Conservation (phyloP, 768 basidiomycete genomes). For the Tricholoma sp. region DNA sequence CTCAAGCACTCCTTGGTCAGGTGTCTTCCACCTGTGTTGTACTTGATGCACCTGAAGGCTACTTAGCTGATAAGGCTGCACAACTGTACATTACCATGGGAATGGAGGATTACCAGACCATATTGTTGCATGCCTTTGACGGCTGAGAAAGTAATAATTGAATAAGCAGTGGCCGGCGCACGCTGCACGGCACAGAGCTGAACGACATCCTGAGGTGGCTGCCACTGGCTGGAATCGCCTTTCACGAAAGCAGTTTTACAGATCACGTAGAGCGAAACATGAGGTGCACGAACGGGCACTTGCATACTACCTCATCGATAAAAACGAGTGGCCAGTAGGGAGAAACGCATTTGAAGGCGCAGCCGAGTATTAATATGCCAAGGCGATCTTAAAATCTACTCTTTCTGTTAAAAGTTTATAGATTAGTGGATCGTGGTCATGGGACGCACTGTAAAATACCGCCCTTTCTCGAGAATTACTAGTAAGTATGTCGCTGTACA, state of each 20-base stretch:
- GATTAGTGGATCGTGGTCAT: too few relatives aligned
- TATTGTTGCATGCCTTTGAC: not conserved
- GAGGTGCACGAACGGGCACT: not conserved
- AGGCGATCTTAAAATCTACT: too few relatives aligned
- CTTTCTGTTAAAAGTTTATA: too few relatives aligned
- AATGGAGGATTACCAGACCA: slow-evolving; percentile 8
- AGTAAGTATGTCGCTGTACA: too few relatives aligned
- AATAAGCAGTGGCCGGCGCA: not conserved
- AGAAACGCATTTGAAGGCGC: too few relatives aligned
- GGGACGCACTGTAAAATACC: too few relatives aligned
- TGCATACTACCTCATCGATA: not conserved
- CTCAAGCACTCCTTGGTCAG: slow-evolving; percentile 1
- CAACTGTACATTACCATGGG: slow-evolving; percentile 7
- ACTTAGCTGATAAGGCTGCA: not conserved
- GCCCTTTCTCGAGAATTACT: too few relatives aligned
- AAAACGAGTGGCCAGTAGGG: too few relatives aligned
- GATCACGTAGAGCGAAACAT: not conserved
- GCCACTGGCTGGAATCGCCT: not conserved
- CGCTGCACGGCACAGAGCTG: not conserved
- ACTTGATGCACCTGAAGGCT: not conserved
- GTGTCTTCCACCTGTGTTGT: not conserved
- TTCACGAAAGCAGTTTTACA: not conserved
- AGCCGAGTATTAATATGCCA: too few relatives aligned
- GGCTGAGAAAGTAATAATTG: not conserved
- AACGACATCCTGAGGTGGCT: not conserved